Conservation (phyloP, 495 filamentous ascomycete genomes). For the Trichoderma parareesei region DNA sequence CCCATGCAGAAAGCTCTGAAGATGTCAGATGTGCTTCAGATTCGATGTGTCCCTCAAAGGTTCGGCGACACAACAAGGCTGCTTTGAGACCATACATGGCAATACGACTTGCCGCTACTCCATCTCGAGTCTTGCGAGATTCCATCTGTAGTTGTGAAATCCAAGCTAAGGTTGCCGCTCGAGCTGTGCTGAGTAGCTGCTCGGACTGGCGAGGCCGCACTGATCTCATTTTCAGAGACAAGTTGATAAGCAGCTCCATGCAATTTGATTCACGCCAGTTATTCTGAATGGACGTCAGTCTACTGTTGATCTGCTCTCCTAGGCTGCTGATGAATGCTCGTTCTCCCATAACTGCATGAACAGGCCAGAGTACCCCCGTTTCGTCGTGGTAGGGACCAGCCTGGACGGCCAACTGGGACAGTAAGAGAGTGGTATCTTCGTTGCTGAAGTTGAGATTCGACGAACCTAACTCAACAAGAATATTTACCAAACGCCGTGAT, state of each 20-base stretch:
- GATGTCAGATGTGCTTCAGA: not conserved
- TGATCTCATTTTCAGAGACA: constrained; percentile 28
- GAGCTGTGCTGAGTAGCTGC: constrained; percentile 16
- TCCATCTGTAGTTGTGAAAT: constrained; percentile 36
- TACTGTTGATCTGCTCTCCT: constrained; percentile 30
- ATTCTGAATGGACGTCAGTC: constrained; percentile 29
- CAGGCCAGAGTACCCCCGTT: constrained; percentile 28
- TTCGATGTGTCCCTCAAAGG: not conserved
- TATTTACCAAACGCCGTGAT: constrained; percentile 36
- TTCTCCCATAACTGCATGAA: constrained; percentile 41
- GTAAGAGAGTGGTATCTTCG: constrained; percentile 32
- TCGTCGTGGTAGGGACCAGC: constrained; percentile 40
- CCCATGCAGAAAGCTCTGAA: not conserved
- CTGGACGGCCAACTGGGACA: constrained; percentile 38
- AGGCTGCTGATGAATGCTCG: constrained; percentile 35
- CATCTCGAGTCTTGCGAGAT: constrained; percentile 30
- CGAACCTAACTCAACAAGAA: constrained; percentile 44
- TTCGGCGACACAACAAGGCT: not conserved
- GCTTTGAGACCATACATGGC: constrained; percentile 39
- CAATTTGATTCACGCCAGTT: constrained; percentile 47
- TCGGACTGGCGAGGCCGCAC: not conserved
- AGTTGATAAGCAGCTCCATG: constrained; percentile 42
- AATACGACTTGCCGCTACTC: constrained; percentile 24
- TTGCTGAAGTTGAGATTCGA: constrained; percentile 46
- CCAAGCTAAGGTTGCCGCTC: constrained; percentile 33